Conservation (phyloP, 208 protist species). For the Acanthamoeba sp. region DNA sequence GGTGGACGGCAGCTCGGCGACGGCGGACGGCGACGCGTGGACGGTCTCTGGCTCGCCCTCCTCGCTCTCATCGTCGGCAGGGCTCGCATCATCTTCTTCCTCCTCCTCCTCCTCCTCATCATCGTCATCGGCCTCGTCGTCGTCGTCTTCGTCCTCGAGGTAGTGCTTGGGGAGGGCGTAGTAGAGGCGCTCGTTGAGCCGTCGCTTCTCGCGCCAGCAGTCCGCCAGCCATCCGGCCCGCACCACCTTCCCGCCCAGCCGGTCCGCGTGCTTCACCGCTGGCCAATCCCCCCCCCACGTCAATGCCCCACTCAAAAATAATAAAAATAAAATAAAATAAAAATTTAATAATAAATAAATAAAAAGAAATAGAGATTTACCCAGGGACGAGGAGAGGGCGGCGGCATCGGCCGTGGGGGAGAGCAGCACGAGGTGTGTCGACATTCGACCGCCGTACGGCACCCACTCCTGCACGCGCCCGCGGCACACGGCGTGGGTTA, state of each 20-base stretch:
- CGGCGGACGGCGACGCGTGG: not conserved
- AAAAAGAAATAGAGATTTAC: not conserved
- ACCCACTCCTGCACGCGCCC: slow-evolving; percentile 17
- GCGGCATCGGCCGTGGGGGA: not conserved
- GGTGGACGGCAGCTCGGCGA: not conserved
- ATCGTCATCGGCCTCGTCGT: not conserved
- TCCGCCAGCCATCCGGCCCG: not conserved
- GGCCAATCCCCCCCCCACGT: not conserved
- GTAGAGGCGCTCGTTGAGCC: slow-evolving; percentile 34
- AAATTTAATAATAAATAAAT: not conserved
- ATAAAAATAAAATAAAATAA: too few relatives aligned
- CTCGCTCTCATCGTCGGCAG: slow-evolving; percentile 6
- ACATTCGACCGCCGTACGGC: not conserved
- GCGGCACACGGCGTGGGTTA: not conserved
- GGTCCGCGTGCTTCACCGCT: not conserved
- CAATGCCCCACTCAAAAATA: too few relatives aligned
- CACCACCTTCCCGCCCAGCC: slow-evolving; percentile 20
- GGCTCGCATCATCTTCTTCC: slow-evolving; percentile 6
- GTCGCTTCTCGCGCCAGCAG: slow-evolving; percentile 42
- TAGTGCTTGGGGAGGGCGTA: not conserved
- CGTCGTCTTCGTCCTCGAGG: slow-evolving; percentile 1
- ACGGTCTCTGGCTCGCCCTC: not conserved
- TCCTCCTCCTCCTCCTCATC: not conserved
- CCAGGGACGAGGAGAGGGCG: not conserved
- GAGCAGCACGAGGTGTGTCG: slow-evolving; percentile 25